Evolutionary conservation across 768 basidiomycete species (phyloP).

Genomic region (Melanogaster broomeanus): DNA sequence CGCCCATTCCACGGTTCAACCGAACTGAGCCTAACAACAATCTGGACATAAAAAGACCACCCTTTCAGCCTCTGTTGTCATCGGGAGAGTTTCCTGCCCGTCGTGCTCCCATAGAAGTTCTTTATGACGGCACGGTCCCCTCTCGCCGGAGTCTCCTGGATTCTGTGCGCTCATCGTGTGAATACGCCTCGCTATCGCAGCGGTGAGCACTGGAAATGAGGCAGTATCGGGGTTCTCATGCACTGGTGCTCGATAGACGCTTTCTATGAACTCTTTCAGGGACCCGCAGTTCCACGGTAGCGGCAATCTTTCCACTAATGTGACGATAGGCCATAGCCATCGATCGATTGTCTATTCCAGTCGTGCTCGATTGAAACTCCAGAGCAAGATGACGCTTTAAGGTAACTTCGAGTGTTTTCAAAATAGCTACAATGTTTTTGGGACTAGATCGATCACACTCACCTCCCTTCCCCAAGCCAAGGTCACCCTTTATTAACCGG

Average conservation of each 20-base stretch:
- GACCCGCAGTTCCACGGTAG: background rate
- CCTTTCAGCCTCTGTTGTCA: background rate
- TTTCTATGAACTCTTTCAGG: background rate
- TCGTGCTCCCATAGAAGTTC: conserved; percentile 1
- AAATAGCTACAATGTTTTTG: conserved; percentile 10
- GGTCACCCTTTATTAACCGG: background rate
- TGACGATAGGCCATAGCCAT: background rate
- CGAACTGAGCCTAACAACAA: background rate
- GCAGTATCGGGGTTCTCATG: no score
- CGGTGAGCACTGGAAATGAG: conserved; percentile 10
- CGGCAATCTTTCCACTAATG: background rate
- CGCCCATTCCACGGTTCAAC: background rate
- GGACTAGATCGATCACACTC: conserved; percentile 4
- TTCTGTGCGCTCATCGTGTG: conserved; percentile 22
- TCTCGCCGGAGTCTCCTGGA: no score
- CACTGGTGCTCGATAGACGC: background rate
- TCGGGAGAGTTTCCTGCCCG: conserved; percentile 1
- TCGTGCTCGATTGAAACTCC: background rate
- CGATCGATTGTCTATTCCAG: background rate
- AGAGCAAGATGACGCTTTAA: background rate
- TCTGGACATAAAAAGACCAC: conserved; percentile 14
- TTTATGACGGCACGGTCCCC: conserved; percentile 22
- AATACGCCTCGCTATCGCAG: conserved; percentile 15
- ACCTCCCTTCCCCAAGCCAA: conserved; percentile 1
- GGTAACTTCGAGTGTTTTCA: no score